These are phyloP conservation scores for Nicotiana otophora DNA, from an alignment of 257 asterid genomes.

Conservation along the genomic window DNA sequence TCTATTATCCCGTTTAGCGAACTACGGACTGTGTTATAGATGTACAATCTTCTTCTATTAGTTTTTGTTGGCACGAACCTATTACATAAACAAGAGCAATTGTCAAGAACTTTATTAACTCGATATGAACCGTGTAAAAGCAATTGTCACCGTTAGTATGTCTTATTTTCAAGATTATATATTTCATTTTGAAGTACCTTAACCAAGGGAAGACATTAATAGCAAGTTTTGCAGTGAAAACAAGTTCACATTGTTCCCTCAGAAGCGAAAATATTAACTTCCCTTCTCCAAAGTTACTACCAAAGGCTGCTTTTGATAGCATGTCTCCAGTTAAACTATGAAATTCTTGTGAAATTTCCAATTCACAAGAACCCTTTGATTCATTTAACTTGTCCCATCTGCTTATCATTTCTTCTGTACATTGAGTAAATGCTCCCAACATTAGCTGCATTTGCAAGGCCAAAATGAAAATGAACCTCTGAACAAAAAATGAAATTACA, in stretches of 20 bases:
- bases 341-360: constrained; percentile 17
- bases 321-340: constrained; percentile 17
- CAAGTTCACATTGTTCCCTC: constrained; percentile 18
- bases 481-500: neutral
- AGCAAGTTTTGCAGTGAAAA: constrained; percentile 11
- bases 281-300: constrained; percentile 23
- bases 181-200: neutral
- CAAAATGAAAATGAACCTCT: neutral
- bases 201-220: constrained; percentile 21
- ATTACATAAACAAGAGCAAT: neutral
- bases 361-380: constrained; percentile 9
- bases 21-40: constrained; percentile 18
- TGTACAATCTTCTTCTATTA: constrained; percentile 23
- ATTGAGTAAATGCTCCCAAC: neutral
- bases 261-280: constrained; percentile 20
- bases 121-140: too few species aligned
- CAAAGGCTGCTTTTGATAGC: constrained; percentile 19
- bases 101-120: neutral
- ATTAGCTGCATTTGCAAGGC: neutral
- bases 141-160: too few species aligned
- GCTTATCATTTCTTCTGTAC: constrained; percentile 10
- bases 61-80: constrained; percentile 27
- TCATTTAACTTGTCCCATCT: constrained; percentile 11
- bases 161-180: too few species aligned
- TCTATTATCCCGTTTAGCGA: neutral